Conservation (phyloP, 345 rosid genomes). For the Cardamine chenopodiifolia region DNA sequence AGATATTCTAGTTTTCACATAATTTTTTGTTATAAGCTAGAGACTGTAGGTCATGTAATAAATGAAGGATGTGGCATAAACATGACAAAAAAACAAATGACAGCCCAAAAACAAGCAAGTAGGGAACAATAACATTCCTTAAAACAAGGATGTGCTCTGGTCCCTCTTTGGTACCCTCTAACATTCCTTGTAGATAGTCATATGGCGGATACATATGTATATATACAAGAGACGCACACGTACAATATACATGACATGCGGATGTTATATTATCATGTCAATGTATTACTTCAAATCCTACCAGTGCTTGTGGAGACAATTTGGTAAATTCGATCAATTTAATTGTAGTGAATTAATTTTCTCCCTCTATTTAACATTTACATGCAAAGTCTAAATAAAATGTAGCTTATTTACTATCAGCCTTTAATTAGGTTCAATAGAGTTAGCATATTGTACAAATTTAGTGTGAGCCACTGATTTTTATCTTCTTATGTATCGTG, state of each 20-base stretch:
- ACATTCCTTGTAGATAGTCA: not conserved
- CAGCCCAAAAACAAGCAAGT: conserved; percentile 38
- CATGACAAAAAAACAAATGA: conserved; percentile 21
- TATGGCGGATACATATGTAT: not conserved
- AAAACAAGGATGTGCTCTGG: conserved; percentile 56
- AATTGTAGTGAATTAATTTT: no score
- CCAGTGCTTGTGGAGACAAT: not conserved
- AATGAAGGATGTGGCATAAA: not conserved
- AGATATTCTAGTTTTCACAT: not conserved
- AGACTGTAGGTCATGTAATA: not conserved
- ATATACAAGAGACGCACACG: not conserved
- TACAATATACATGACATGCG: not conserved
- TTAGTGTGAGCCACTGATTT: not conserved
- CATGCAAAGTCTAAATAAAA: not conserved
- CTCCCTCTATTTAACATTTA: no score
- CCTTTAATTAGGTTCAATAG: no score
- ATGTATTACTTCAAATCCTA: not conserved
- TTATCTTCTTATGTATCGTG: not conserved
- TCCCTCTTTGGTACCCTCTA: conserved; percentile 35
- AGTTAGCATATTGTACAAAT: no score
- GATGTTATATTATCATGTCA: not conserved
- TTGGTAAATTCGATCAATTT: not conserved
- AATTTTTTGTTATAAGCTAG: not conserved
- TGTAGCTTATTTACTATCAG: not conserved
- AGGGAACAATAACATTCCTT: conserved; percentile 44